Base-by-base conservation (phyloP, 352 stramenopile species). In the Paralagenidium karlingii region DNA sequence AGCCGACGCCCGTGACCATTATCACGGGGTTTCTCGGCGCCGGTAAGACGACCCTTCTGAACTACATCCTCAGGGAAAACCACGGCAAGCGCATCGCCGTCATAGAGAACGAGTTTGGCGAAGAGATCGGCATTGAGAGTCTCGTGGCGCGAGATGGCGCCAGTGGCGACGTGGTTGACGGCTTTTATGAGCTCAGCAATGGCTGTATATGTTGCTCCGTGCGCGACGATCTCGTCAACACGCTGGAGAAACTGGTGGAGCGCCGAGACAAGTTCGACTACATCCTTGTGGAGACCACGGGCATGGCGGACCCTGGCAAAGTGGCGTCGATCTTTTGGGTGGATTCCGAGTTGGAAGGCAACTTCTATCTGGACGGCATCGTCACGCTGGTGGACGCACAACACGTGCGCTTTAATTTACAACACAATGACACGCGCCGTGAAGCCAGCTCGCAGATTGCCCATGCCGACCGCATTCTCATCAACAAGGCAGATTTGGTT, bases 31-130 rank as follows among this genome's bases (percentile, higher is more conserved):
- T 97, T 51, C 53, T 98, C 6, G 93, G 93, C 9, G 85, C 76
- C 5, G 95, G 95, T 13, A 99, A 99, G 63, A 99, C 95, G 24
- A 98, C 94, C 16, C 65, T 99, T 19, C 73, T 99, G n/a, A 94
- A 97, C 60, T 87, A 96, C 51, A 98, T 99, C 34, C 55, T 99
- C 21, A 84, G 73, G 12, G 86, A 81, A 20, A 45, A 49, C 4
- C 91, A 98, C 46, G 91, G 88, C 12, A 94, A 91, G 60, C 91
- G 88, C 47, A 93, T 99, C 41, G 92, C 94, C 1, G 93, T 99
- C 22, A 98, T 99, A 52, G 94, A 98, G 60, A 99, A 99, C 66
- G 96, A 99, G 57, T 98, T 99, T 56, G 96, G 95, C 24, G 87
- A 96, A 36, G 80, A 98, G 43, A 79, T 94, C 19, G 78, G 97